These are phyloP conservation scores for Albophoma yamanashiensis DNA, from an alignment of 2,329 filamentous ascomycete species.

Conservation along the genomic window DNA sequence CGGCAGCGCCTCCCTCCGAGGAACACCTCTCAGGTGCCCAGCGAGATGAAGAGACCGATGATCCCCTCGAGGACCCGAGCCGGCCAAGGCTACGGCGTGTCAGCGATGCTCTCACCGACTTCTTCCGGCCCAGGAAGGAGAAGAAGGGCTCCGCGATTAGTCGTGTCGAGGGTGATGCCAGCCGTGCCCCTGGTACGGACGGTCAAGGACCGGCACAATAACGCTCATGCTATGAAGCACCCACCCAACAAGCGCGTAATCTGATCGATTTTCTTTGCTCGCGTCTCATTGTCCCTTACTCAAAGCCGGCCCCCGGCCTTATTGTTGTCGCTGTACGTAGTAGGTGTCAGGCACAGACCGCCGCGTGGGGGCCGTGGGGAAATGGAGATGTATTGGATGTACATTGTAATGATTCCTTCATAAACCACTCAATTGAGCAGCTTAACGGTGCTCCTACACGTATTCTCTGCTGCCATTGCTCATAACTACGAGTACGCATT, in stretches of 20 bases:
- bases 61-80: conserved; percentile 6
- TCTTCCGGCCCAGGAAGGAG: conserved; percentile 25
- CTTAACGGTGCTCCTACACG: neutral
- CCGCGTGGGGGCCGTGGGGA: neutral
- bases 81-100: conserved; percentile 26
- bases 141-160: conserved; percentile 13
- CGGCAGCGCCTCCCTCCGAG: conserved; percentile 13
- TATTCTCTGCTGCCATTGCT: neutral
- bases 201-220: neutral
- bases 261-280: neutral
- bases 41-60: conserved; percentile 9
- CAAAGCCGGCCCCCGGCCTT: too few relatives aligned
- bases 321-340: neutral
- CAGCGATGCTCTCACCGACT: conserved; percentile 28
- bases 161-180: neutral
- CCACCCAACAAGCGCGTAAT: neutral
- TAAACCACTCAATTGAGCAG: neutral
- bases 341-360: neutral
- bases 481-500: too few relatives aligned
- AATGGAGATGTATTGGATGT: neutral
- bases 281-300: neutral
- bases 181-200: neutral
- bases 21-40: conserved; percentile 11
- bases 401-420: neutral
- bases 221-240: neutral